Conservation (phyloP, 2,329 filamentous ascomycete genomes). For the Cytospora mali region DNA sequence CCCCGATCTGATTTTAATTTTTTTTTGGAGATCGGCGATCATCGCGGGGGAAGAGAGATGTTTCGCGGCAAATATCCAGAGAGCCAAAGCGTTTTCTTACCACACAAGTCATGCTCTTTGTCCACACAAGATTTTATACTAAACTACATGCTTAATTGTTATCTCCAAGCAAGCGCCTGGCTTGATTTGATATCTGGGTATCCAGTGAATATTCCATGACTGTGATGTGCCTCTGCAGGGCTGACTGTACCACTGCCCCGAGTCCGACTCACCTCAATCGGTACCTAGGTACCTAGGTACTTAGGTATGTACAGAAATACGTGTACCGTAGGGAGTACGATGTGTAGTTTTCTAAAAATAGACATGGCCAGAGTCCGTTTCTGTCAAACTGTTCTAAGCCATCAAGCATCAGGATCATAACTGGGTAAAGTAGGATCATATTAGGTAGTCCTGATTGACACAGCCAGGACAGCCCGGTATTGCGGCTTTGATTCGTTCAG, state of each 20-base stretch:
- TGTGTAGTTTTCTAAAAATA: background rate
- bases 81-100: background rate
- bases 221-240: background rate
- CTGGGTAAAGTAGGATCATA: no score
- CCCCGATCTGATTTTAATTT: background rate
- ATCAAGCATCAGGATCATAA: no score
- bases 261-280: no score
- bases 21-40: conserved; percentile 1
- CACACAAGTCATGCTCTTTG: background rate
- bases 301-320: background rate
- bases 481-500: background rate
- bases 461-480: no score
- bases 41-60: background rate
- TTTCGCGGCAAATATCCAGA: background rate
- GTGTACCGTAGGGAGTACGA: background rate
- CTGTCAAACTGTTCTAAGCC: background rate
- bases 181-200: no score
- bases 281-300: no score
- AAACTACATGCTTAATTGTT: no score
- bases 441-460: no score
- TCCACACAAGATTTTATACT: no score
- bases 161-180: no score
- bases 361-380: background rate
- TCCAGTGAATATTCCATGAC: no score
- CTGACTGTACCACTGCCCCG: background rate